Conservation (phyloP, 2,329 filamentous ascomycete species). For the Xenoacremonium recifei region DNA sequence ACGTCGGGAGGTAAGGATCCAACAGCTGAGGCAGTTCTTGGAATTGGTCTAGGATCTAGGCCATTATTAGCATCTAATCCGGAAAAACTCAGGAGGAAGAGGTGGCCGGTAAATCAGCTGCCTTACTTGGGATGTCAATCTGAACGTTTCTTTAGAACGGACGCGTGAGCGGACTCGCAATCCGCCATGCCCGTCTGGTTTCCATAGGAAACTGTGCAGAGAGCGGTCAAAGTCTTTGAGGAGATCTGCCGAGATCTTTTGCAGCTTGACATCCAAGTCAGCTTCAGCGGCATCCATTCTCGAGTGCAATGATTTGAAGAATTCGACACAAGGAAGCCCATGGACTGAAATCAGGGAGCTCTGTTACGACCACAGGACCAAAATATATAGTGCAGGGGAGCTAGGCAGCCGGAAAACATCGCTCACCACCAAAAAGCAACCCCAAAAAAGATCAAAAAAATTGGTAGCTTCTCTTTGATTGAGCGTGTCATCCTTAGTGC, state of each 20-base stretch:
- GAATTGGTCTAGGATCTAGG: conserved; percentile 73
- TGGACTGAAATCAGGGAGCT: too few relatives aligned
- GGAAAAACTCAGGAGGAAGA: too few relatives aligned
- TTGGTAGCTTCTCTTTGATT: conserved; percentile 2
- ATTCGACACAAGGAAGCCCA: too few relatives aligned
- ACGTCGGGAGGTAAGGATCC: conserved; percentile 74
- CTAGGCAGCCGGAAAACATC: conserved; percentile 11
- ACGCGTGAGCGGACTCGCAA: conserved; percentile 47
- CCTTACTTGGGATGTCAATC: conserved; percentile 46
- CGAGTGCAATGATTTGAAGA: too few relatives aligned
- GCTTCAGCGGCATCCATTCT: conserved; percentile 60
- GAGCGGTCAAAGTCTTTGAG: conserved; percentile 57
- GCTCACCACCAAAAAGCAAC: conserved; percentile 1
- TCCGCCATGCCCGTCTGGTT: conserved; percentile 44
- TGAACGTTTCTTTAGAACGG: conserved; percentile 46
- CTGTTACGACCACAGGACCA: conserved; percentile 1
- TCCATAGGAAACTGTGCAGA: conserved; percentile 52
- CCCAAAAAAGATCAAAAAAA: neutral
- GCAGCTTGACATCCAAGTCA: conserved; percentile 61
- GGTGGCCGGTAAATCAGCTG: too few relatives aligned
- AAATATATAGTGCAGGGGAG: conserved; percentile 3
- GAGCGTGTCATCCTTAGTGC: conserved; percentile 92
- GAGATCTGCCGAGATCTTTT: conserved; percentile 58
- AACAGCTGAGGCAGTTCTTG: conserved; percentile 94
- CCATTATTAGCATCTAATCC: neutral